Evolutionary conservation across 148 eudicot species (phyloP).

Genomic region (Vaccinium corymbosum): DNA sequence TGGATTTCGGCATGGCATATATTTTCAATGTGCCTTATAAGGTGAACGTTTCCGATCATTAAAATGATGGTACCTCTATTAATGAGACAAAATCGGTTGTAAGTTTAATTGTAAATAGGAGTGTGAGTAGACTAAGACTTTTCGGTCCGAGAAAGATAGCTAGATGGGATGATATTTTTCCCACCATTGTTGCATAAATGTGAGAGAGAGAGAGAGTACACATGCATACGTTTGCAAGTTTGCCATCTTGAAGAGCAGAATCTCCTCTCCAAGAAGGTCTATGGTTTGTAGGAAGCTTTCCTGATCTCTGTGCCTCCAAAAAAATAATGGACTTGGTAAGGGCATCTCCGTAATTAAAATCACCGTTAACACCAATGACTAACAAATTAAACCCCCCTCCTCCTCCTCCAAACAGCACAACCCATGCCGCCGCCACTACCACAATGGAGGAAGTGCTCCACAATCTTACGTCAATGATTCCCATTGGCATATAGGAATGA

Average conservation of each 20-base stretch:
- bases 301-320: constrained; percentile 89
- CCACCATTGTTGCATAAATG: not conserved
- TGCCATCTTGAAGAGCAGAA: constrained; percentile 80
- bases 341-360: constrained; percentile 57
- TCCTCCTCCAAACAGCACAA: constrained; percentile 10
- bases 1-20: too few species aligned
- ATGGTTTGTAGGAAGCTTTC: constrained; percentile 67
- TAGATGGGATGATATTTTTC: not conserved
- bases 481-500: not conserved
- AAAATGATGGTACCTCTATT: too few species aligned
- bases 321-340: constrained; percentile 67
- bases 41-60: too few species aligned
- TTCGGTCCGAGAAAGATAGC: not conserved
- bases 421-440: constrained; percentile 10
- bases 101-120: too few species aligned
- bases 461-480: not conserved
- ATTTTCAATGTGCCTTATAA: too few species aligned
- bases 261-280: constrained; percentile 80
- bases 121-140: too few species aligned
- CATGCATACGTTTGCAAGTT: constrained; percentile 45
- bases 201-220: not conserved
- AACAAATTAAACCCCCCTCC: not conserved
- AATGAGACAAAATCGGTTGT: too few species aligned
- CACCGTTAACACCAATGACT: constrained; percentile 15
- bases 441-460: not conserved